A percentile compares a stretch with the other conserved stretches of the same genome.
Conservation (phyloP, 208 protist species). For the Leishmania martiniquensis region DNA sequence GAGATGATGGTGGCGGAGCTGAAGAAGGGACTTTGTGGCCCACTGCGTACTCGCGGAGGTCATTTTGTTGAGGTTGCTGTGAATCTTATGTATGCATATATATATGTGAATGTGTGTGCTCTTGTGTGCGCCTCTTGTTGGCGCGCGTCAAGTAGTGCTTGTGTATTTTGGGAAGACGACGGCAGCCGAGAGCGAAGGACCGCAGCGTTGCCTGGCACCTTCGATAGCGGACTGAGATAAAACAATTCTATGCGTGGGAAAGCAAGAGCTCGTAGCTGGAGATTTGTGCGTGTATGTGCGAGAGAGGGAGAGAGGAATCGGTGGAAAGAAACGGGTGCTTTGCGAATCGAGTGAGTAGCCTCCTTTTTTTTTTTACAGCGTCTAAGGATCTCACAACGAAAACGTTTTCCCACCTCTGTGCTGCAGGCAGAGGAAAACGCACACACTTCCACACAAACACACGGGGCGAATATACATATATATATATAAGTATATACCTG, state of each 20-base stretch:
- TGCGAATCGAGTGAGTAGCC: no score
- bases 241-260: neutral
- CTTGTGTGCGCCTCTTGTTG: no score
- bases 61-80: conserved; percentile 15
- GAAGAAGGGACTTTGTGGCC: conserved; percentile 29
- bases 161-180: neutral
- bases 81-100: neutral
- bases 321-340: neutral
- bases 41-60: conserved; percentile 21
- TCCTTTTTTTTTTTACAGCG: no score
- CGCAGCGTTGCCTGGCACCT: neutral
- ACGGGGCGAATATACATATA: neutral
- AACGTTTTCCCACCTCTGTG: no score
- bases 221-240: neutral
- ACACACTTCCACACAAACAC: no score
- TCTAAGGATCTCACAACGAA: no score
- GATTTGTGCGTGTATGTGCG: neutral
- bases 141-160: neutral
- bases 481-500: neutral
- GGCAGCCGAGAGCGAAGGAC: neutral
- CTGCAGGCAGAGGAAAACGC: no score
- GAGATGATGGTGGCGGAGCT: conserved; percentile 33
- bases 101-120: no score
- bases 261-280: neutral
- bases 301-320: neutral